These are phyloP conservation scores for Penicillium fuscoglaucum DNA, from an alignment of 2,329 filamentous ascomycete species.

Conservation along the genomic window DNA sequence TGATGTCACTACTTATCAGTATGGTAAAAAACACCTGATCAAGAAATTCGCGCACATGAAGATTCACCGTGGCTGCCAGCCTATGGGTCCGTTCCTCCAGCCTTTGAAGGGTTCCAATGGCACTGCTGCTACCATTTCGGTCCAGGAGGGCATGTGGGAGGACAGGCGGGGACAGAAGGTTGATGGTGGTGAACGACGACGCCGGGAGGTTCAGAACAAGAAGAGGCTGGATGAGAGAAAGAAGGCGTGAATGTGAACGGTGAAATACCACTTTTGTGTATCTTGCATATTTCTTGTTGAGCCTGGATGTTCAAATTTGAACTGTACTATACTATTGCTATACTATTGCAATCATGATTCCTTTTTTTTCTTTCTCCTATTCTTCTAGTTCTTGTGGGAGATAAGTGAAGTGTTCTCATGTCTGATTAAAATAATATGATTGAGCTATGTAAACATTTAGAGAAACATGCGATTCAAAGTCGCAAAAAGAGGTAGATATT, in stretches of 20 bases:
- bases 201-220: constrained; percentile 83
- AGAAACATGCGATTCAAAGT: not conserved
- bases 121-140: constrained; percentile 64
- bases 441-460: constrained; percentile 17
- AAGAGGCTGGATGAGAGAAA: constrained; percentile 75
- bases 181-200: constrained; percentile 91
- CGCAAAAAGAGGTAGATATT: constrained; percentile 14
- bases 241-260: constrained; percentile 46
- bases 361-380: no score
- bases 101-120: constrained; percentile 63
- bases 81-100: constrained; percentile 73
- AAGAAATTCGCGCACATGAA: constrained; percentile 64
- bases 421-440: constrained; percentile 22
- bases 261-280: constrained; percentile 13
- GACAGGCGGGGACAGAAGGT: constrained; percentile 83
- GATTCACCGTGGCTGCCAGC: constrained; percentile 66
- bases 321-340: constrained; percentile 25
- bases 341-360: constrained; percentile 13
- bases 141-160: constrained; percentile 92
- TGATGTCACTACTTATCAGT: constrained; percentile 57
- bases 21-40: constrained; percentile 44
- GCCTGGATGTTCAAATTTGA: constrained; percentile 15
- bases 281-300: constrained; percentile 22
- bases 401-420: not conserved
- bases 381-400: not conserved